Conservation (phyloP, 2,329 filamentous ascomycete genomes). For the Elsinoe fawcettii region DNA sequence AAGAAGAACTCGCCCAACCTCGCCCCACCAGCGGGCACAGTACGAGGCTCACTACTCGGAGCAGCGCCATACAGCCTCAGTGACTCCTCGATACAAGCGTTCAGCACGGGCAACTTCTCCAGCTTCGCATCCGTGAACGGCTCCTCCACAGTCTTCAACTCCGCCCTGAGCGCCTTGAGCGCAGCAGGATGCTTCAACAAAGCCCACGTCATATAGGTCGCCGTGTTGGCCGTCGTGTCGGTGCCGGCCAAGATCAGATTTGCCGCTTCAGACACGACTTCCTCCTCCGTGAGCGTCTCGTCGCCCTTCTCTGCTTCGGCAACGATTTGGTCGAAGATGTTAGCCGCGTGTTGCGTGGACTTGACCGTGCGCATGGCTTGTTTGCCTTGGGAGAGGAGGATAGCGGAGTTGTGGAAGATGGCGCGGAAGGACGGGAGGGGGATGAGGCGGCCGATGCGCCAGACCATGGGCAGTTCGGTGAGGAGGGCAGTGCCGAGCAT, state of each 20-base stretch:
- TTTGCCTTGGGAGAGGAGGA: slow-evolving; percentile 27
- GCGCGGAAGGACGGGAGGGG: no score
- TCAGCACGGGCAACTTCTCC: slow-evolving; percentile 22
- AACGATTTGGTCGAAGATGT: slow-evolving; percentile 25
- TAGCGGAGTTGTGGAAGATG: no score
- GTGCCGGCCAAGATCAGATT: slow-evolving; percentile 28
- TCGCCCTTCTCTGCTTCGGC: slow-evolving; percentile 25
- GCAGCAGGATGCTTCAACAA: slow-evolving; percentile 22
- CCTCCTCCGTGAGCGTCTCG: slow-evolving; percentile 21
- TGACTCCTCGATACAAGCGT: slow-evolving; percentile 26
- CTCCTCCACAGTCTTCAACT: slow-evolving; percentile 21
- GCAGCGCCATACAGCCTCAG: slow-evolving; percentile 29
- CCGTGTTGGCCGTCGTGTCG: slow-evolving; percentile 27
- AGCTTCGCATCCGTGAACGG: slow-evolving; percentile 22
- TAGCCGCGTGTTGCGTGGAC: slow-evolving; percentile 17
- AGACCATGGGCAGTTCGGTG: no score
- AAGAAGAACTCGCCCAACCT: slow-evolving; percentile 22
- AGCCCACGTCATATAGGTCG: slow-evolving; percentile 28
- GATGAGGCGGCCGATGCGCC: no score
- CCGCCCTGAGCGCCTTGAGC: slow-evolving; percentile 21
- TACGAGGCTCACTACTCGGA: slow-evolving; percentile 25
- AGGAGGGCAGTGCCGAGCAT: no score
- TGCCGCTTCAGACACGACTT: slow-evolving; percentile 25
- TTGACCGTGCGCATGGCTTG: slow-evolving; percentile 26
- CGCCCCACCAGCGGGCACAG: slow-evolving; percentile 23